Base-by-base conservation (phyloP, 129 eudicot species). In the Erigeron canadensis region DNA sequence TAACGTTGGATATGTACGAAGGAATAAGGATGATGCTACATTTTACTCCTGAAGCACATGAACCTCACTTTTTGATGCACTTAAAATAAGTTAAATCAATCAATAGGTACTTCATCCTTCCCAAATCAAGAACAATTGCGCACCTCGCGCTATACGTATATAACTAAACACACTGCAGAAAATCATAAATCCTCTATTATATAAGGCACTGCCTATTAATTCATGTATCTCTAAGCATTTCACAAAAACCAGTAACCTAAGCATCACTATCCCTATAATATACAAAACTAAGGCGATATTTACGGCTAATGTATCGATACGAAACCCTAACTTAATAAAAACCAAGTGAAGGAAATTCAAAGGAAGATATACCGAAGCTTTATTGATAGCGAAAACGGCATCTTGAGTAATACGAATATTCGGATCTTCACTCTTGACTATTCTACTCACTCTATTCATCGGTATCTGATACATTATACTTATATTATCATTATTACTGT, bases 371-470 rank as follows among this genome's bases (percentile, higher is more conserved):
- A 91, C 98, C 85, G 91, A 67, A 67, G 96, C 96, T 86, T 82
- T 88, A 65, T 91, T 91, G 65, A 88, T 70, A 74, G 86, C 66
- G 79, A 82, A 86, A 72, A 83, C 80, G 17, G 98, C 94, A 64
- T 91, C 98, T 9, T 83, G 85, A 60, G 86, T 65, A 69, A 86
- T 80, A 16, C 83, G 83, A 63, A 71, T 1, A 47, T 83, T 84
- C 44, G 87, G 62, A 74, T 70, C 84, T 59, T 85, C 96, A 37
- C 82, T 83, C 86, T 77, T 89, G 7, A 86, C 64, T 22, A 91
- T 91, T 40, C 87, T 78, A 61, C 74, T 85, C 55, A 91, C 77
- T 8, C 96, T 84, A 65, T 63, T 67, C 86, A 84, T 87, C 43
- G 98, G 91, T 84, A 91, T 82, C 37, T 42, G 66, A 44, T 72